Evolutionary conservation across 176 grass and related monocot species (phyloP), one percentile per base, ranked within the genome.

Genomic region (Zea mays): DNA sequence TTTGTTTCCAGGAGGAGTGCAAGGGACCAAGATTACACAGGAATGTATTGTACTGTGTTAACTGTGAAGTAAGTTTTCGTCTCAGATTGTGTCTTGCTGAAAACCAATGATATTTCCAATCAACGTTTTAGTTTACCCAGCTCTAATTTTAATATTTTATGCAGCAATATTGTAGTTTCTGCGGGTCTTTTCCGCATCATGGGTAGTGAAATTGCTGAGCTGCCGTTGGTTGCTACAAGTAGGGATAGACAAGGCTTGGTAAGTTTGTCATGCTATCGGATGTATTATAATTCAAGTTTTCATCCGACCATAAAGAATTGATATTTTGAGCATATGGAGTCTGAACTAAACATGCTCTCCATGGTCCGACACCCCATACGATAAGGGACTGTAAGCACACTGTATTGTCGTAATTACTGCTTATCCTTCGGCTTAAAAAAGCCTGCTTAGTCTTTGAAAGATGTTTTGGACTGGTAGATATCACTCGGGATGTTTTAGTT

Each of bases 11-110:
- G 96, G 71, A 90, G 89, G 80, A 95, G 83, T 49, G 81, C 87
- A 65, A 85, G 87, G 74, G 91, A 88, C 48, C 85, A 87, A 62
- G 96, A 99, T 87, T 99, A 95, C 85, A 82, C 89, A 55, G 96
- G 96, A 57, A 94, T 99, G 89, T 87, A 91, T 78, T 99, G 96
- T 79, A 87, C 89, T 19, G 76, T 99, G 61, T 85, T 99, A 64
- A 92, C 87, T 64, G 87, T 88, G 13, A 83, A 92, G 96, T 99
- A 85, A 78, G 16, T 1, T 77, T 62, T 38, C 6, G 2, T 78
- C 66, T 45, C 56, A 10, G 37, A 67, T 67, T 16, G 36, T 54
- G 56, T 64, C 17, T 49, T 12, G 34, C 49, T 5, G 0, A 6
- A 48, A 66, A 68, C 11, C 52, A 67, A 56, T 52, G 58, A 7